phyloP scores from a whole-genome alignment of 306 rosid species.

The Dalbergia oliveri region DNA sequence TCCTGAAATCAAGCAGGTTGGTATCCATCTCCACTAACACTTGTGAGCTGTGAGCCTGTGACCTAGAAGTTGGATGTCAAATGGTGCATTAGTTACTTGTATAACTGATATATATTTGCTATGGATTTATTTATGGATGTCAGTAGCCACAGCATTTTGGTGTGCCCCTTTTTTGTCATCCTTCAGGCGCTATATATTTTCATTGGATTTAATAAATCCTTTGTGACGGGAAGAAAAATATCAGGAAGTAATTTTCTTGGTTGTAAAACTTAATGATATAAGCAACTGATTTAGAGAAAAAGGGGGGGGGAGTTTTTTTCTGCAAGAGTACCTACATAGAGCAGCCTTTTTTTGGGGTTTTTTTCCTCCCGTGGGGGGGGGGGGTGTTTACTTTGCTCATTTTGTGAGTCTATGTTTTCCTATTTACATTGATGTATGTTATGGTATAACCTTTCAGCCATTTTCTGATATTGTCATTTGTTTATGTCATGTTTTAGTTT shows the following conservation, averaged over 20 bases:
- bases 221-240: slow-evolving; percentile 8
- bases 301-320: not conserved
- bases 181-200: not conserved
- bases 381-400: not conserved
- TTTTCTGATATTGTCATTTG: slow-evolving; percentile 9
- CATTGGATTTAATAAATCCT: not conserved
- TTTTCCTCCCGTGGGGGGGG: not conserved
- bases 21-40: slow-evolving; percentile 28
- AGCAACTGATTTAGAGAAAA: not conserved
- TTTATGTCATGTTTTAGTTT: slow-evolving; percentile 2
- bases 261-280: not conserved
- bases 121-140: slow-evolving; percentile 13
- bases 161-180: not conserved
- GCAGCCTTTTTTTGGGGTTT: not conserved
- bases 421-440: not conserved
- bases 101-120: not conserved
- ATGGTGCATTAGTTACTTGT: slow-evolving; percentile 5
- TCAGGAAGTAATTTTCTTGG: not conserved
- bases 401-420: slow-evolving; percentile 10
- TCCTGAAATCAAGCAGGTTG: slow-evolving; percentile 97
- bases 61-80: slow-evolving; percentile 20
- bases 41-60: slow-evolving; percentile 24
- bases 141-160: not conserved
- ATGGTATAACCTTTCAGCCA: slow-evolving; percentile 25
- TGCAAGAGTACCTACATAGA: not conserved